Percentiles rank a stretch among this genome's conserved stretches.
Evolutionary conservation across 2,329 filamentous ascomycete species (phyloP).

Genomic region (Myriosclerotinia scirpicola): DNA sequence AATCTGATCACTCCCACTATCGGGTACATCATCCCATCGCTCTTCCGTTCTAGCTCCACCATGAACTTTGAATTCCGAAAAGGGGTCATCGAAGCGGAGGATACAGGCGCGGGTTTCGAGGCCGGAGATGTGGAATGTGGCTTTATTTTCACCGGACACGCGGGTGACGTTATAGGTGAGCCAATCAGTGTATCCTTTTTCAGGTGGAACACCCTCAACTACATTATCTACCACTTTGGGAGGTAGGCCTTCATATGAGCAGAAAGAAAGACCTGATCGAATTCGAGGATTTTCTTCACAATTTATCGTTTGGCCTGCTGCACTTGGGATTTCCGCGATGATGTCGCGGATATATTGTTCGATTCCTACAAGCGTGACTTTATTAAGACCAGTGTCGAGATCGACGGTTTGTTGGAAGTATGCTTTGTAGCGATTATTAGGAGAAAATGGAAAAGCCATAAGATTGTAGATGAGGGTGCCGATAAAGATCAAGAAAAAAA

Average conservation of each 20-base stretch:
- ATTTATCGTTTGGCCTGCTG: constrained; percentile 58
- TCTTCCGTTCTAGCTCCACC: constrained; percentile 59
- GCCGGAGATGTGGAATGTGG: constrained; percentile 66
- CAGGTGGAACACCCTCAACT: constrained; percentile 45
- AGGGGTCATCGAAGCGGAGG: constrained; percentile 67
- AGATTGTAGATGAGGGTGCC: constrained; percentile 85
- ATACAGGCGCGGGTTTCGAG: constrained; percentile 77
- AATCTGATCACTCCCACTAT: constrained; percentile 65
- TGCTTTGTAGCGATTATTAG: constrained; percentile 75
- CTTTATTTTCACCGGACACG: constrained; percentile 48
- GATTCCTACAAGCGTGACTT: constrained; percentile 67
- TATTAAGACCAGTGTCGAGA: constrained; percentile 69
- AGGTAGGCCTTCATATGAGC: constrained; percentile 67
- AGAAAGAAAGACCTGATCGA: constrained; percentile 58
- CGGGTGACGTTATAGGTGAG: constrained; percentile 63
- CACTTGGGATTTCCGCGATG: constrained; percentile 68
- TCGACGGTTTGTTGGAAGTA: constrained; percentile 83
- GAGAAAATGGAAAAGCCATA: constrained; percentile 82
- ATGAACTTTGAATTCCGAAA: constrained; percentile 63
- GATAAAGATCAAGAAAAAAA: constrained; percentile 70
- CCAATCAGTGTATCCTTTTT: constrained; percentile 55
- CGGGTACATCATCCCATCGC: constrained; percentile 60
- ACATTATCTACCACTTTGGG: constrained; percentile 61
- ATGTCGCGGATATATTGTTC: constrained; percentile 66
- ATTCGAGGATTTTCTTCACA: constrained; percentile 49